phyloP scores from a whole-genome alignment of 306 rosid genomes.

The Vicia sativa region DNA sequence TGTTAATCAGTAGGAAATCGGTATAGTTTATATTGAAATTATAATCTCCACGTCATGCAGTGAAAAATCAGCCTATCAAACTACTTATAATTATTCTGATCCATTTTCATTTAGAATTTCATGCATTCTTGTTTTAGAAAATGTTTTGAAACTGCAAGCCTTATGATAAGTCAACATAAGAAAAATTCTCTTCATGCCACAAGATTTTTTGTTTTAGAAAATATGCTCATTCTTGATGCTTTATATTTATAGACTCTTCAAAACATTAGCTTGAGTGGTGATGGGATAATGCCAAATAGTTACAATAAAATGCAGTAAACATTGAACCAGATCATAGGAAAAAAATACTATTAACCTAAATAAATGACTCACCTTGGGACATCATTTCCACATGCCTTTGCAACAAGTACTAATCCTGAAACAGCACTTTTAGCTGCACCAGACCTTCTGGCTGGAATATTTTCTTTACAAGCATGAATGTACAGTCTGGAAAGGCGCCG shows the following conservation, averaged over 20 bases:
- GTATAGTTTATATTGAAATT: conserved; percentile 27
- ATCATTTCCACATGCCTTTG: conserved; percentile 98
- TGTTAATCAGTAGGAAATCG: conserved; percentile 23
- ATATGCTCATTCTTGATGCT: too few species aligned
- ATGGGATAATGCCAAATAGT: conserved; percentile 19
- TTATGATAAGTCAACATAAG: too few species aligned
- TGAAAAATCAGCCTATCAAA: not conserved
- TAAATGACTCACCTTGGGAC: conserved; percentile 72
- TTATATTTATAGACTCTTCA: too few species aligned
- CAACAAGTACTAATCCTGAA: conserved; percentile 88
- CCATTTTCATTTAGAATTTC: conserved; percentile 22
- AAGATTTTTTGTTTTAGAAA: not conserved
- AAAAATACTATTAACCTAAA: conserved; percentile 18
- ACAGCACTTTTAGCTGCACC: conserved; percentile 90
- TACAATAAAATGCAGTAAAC: conserved; percentile 27
- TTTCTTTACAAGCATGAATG: conserved; percentile 85
- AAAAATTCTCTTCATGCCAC: too few species aligned
- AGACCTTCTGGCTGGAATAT: conserved; percentile 59
- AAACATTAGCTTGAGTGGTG: not conserved
- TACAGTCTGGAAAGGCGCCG: conserved; percentile 92
- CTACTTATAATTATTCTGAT: conserved; percentile 26
- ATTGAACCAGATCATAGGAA: conserved; percentile 17
- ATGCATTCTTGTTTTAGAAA: conserved; percentile 1
- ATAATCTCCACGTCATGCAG: conserved; percentile 10
- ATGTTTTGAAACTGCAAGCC: too few species aligned